Percentiles rank a stretch among this genome's conserved stretches.
Evolutionary conservation across 306 rosid species (phyloP).

Genomic region (Canavalia gladiata): DNA sequence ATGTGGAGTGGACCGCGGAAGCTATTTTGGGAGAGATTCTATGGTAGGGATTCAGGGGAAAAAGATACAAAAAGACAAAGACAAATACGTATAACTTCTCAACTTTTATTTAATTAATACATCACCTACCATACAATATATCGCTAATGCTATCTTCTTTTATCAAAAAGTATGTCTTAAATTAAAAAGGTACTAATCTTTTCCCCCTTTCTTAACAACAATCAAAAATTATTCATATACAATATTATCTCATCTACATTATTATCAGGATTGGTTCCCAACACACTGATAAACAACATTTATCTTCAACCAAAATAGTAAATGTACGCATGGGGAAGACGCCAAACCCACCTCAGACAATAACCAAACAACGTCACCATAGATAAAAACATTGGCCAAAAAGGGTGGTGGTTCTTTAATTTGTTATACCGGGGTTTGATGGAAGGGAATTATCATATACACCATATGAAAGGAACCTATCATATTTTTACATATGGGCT

Average conservation of each 20-base stretch:
- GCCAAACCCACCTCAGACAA: conserved; percentile 2
- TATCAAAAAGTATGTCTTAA: too few species aligned
- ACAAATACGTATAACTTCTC: conserved; percentile 37
- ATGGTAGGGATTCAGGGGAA: conserved; percentile 48
- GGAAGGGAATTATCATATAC: neutral
- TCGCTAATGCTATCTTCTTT: too few species aligned
- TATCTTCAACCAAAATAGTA: neutral
- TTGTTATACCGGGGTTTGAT: neutral
- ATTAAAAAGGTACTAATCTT: too few species aligned
- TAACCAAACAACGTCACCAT: conserved; percentile 27
- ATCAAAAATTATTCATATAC: too few species aligned
- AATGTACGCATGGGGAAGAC: conserved; percentile 6
- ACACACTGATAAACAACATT: neutral
- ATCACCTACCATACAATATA: neutral
- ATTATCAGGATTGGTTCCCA: too few species aligned
- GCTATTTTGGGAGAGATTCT: conserved; percentile 55
- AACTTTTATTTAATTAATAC: neutral
- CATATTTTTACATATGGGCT: neutral
- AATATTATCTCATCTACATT: too few species aligned
- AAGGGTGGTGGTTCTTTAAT: neutral
- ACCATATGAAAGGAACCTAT: conserved; percentile 13
- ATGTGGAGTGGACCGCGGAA: conserved; percentile 32
- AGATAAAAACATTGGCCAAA: conserved; percentile 13
- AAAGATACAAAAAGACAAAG: conserved; percentile 41
- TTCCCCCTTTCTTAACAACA: too few species aligned